These are phyloP conservation scores for Odonthalia washingtoniensis DNA, from an alignment of 31 red algal species.

Conservation along the genomic window DNA sequence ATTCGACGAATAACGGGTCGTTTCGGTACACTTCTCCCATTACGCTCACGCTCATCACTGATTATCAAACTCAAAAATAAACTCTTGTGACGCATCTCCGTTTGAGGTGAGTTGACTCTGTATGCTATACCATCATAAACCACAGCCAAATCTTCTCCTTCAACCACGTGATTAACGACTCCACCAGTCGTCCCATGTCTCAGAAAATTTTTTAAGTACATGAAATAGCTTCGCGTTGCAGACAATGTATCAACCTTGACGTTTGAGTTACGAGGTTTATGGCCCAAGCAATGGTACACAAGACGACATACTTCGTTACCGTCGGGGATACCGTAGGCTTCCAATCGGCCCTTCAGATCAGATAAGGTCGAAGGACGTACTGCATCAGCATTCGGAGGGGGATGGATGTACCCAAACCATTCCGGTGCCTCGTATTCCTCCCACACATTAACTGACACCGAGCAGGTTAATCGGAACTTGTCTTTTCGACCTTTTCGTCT, in stretches of 20 bases:
- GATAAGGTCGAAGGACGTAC: constrained; percentile 50
- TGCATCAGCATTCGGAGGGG: constrained; percentile 67
- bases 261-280: constrained; percentile 61
- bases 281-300: constrained; percentile 65
- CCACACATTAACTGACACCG: constrained; percentile 73
- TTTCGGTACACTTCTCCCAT: constrained; percentile 69
- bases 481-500: constrained; percentile 69
- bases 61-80: constrained; percentile 67
- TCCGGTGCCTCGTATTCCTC: constrained; percentile 72
- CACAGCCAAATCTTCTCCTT: constrained; percentile 64
- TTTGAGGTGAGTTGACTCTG: constrained; percentile 60
- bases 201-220: constrained; percentile 76
- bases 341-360: constrained; percentile 54
- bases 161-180: constrained; percentile 55
- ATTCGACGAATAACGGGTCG: constrained; percentile 58
- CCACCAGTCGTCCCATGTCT: constrained; percentile 68
- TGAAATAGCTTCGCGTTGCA: constrained; percentile 68
- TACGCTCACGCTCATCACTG: constrained; percentile 68
- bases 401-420: constrained; percentile 78
- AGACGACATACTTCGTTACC: constrained; percentile 57
- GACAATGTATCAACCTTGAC: constrained; percentile 74
- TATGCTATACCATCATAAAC: constrained; percentile 70
- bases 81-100: constrained; percentile 65
- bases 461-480: constrained; percentile 64
- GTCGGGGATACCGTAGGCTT: constrained; percentile 68